A percentile compares a stretch with the other conserved stretches of the same genome.
Evolutionary conservation across 2,329 filamentous ascomycete species (phyloP).

Genomic region (Diaporthe capsici): DNA sequence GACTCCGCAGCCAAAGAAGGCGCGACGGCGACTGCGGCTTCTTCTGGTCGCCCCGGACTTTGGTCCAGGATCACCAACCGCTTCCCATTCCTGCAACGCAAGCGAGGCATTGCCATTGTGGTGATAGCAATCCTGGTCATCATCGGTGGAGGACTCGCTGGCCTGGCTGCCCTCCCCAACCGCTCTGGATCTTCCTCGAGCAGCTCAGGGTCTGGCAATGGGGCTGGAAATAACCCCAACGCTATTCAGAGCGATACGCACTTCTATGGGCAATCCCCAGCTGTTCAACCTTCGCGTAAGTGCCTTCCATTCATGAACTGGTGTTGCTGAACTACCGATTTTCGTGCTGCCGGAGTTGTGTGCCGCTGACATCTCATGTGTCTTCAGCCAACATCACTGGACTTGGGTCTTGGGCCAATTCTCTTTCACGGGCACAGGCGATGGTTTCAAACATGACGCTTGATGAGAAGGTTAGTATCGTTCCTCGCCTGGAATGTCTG

Average conservation of each 20-base stretch:
- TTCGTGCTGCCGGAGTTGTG: background rate
- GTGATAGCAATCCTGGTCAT: slow-evolving; percentile 49
- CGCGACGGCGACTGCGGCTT: slow-evolving; percentile 40
- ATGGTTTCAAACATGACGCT: slow-evolving; percentile 82
- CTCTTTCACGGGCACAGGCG: slow-evolving; percentile 75
- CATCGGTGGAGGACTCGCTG: slow-evolving; percentile 53
- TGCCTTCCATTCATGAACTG: slow-evolving; percentile 30
- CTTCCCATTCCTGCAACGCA: slow-evolving; percentile 50
- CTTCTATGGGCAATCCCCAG: slow-evolving; percentile 66
- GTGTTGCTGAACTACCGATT: background rate
- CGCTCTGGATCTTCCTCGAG: slow-evolving; percentile 9
- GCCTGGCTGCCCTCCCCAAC: slow-evolving; percentile 50
- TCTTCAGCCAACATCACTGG: slow-evolving; percentile 67
- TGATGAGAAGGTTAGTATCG: slow-evolving; percentile 73
- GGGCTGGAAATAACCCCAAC: slow-evolving; percentile 37
- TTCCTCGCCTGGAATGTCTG: too few relatives aligned
- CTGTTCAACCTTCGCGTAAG: slow-evolving; percentile 67
- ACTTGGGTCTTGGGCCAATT: slow-evolving; percentile 75
- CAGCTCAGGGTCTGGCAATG: slow-evolving; percentile 19
- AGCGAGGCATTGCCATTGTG: slow-evolving; percentile 48
- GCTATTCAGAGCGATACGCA: slow-evolving; percentile 57
- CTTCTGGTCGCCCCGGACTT: slow-evolving; percentile 24
- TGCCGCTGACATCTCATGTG: slow-evolving; percentile 29
- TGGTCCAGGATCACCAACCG: slow-evolving; percentile 44
- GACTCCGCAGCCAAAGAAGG: slow-evolving; percentile 1